phyloP scores from a whole-genome alignment of 345 rosid species.

The Gossypium australe region DNA sequence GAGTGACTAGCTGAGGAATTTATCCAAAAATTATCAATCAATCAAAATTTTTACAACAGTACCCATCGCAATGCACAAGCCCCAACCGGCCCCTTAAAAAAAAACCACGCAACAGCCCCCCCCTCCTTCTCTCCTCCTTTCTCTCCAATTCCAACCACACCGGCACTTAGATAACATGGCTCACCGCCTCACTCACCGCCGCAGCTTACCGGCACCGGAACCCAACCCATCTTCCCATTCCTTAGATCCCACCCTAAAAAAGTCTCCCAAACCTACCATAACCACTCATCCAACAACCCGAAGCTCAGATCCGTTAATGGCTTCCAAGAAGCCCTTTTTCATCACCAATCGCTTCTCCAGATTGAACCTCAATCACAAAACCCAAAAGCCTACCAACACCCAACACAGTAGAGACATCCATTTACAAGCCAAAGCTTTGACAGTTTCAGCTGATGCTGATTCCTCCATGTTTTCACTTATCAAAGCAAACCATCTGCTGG shows the following conservation, averaged over 20 bases:
- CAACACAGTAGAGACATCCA: constrained; percentile 18
- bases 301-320: constrained; percentile 2
- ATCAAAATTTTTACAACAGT: not conserved
- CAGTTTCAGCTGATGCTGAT: constrained; percentile 47
- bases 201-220: constrained; percentile 7
- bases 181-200: constrained; percentile 28
- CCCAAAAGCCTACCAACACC: not conserved
- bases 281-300: not conserved
- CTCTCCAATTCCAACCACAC: not conserved
- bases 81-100: not conserved
- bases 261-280: not conserved
- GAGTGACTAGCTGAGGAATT: too few relatives aligned
- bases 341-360: constrained; percentile 1
- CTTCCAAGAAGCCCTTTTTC: constrained; percentile 1
- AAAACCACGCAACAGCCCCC: not conserved
- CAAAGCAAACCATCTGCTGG: constrained; percentile 15
- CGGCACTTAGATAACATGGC: constrained; percentile 29
- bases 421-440: constrained; percentile 50
- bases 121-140: not conserved
- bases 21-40: too few relatives aligned
- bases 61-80: constrained; percentile 4
- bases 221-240: not conserved
- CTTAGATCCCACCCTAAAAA: not conserved
- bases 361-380: constrained; percentile 8
- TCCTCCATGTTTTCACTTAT: constrained; percentile 23